Evolutionary conservation across 2,329 filamentous ascomycete species (phyloP).

Genomic region (Penicillium thymicola): DNA sequence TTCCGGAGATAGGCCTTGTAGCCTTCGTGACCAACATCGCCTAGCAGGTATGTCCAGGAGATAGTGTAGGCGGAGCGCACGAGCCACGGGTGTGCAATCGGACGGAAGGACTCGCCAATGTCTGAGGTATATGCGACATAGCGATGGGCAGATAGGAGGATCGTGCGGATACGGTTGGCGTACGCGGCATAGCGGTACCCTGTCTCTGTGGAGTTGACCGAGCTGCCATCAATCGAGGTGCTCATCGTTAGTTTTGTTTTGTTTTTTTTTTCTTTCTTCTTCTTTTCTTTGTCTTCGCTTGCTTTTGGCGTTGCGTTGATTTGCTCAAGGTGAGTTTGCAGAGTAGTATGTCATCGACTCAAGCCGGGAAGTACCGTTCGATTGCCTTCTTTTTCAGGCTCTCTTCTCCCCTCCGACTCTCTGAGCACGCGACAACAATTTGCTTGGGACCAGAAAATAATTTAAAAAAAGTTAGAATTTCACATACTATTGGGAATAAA

Average conservation of each 20-base stretch:
- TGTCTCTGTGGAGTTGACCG: conserved; percentile 76
- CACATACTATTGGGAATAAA: conserved; percentile 75
- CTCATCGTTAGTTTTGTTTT: conserved; percentile 13
- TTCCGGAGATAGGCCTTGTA: conserved; percentile 94
- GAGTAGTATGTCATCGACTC: conserved; percentile 4
- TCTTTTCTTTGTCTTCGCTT: not conserved
- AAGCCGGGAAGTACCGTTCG: not conserved
- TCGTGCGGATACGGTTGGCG: conserved; percentile 76
- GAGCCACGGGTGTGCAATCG: conserved; percentile 79
- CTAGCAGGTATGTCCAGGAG: conserved; percentile 87
- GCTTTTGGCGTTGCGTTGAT: not conserved
- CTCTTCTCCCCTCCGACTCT: not conserved
- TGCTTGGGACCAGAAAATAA: not conserved
- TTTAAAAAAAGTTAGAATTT: not conserved
- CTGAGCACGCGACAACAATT: not conserved
- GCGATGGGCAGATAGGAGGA: conserved; percentile 84
- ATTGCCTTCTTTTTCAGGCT: not conserved
- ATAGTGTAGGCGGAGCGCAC: conserved; percentile 83
- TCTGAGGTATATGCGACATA: conserved; percentile 97
- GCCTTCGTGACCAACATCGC: conserved; percentile 88
- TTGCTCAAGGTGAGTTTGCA: not conserved
- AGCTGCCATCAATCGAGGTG: conserved; percentile 45
- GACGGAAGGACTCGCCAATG: conserved; percentile 93
- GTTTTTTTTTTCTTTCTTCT: not conserved
- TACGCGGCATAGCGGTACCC: conserved; percentile 91